Evolutionary conservation across 1,284 basidiomycete species (phyloP), one percentile per base, ranked within the genome.

Genomic region (Cutaneotrichosporon arboriforme): DNA sequence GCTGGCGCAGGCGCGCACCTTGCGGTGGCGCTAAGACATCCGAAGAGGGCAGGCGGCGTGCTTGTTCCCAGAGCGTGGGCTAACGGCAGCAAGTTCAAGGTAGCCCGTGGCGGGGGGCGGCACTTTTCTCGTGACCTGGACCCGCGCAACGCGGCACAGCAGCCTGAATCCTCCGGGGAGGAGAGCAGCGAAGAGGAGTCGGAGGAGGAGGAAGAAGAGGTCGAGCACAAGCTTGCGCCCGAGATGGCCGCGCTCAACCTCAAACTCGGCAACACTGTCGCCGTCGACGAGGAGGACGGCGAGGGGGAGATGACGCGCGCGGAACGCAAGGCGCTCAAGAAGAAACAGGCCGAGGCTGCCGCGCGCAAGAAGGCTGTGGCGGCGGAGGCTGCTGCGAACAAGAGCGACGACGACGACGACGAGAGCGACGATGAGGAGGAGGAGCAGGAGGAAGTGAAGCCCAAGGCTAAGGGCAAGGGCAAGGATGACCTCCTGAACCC

Each of bases 21-120:
- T n/a, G n/a, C n/a, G n/a, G n/a, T n/a, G n/a, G n/a, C n/a, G n/a
- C n/a, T n/a, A n/a, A n/a, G n/a, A n/a, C n/a, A n/a, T n/a, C n/a
- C n/a, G n/a, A n/a, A n/a, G n/a, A n/a, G n/a, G n/a, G n/a, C n/a
- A n/a, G n/a, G n/a, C n/a, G n/a, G n/a, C n/a, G n/a, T n/a, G n/a
- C n/a, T n/a, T n/a, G n/a, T n/a, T n/a, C n/a, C n/a, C n/a, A n/a
- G n/a, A n/a, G n/a, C n/a, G 7, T 31, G 26, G 7, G 21, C 26
- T 46, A 20, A 39, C 39, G 15, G 8, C 50, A 74, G 74, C 47
- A 90, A 87, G 76, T 89, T 83, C 78, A 90, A 91, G 80, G 79
- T 83, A 57, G 86, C 86, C 67, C 87, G 90, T 49, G 90, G 90
- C 57, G 90, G 90, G 42, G 90, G 90, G 51, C 82, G 90, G 61